Evolutionary conservation across 768 basidiomycete species (phyloP), one percentile per base, ranked within the genome.

Genomic region (Amanita muscaria): DNA sequence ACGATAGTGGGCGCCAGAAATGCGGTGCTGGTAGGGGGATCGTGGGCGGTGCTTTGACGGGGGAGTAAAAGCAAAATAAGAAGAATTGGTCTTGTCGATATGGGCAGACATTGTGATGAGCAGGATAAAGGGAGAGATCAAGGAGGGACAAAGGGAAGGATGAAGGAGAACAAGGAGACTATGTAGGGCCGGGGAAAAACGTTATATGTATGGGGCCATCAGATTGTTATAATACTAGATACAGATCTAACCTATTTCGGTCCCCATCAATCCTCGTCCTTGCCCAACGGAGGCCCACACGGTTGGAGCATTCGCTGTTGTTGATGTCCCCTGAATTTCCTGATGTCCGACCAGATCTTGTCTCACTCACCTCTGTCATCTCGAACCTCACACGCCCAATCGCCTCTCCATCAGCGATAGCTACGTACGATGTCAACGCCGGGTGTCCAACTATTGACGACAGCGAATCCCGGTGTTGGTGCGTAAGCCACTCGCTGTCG

Each of bases 391-490:
- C 37, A 11, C 96, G 69, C 7, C 88, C 96, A 44, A 83, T 78
- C n/a, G 88, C 74, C 62, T 97, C 92, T 2, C 91, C 90, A 52
- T 99, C 94, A 11, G 93, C 93, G 55, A 98, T 80, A 1, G 92
- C 82, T 36, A 97, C 71, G 59, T 85, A 99, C 2, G 88, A 88
- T 11, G 80, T 68, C 45, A 99, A 66, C 0, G 88, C 74, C 3
- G 90, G 76, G 61, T 99, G 96, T 2, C 94, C 91, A 35, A 92
- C 80, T 50, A 98, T 92, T 7, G 93, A 86, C 18, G 93, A 69
- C 49, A 89, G 68, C n/a, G 91, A 93, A 61, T 98, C 94, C 32
- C 94, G 81, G 66, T 97, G 93, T 58, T 97, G 94, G 64, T 97
- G 90, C 5, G 91, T 96, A 36, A 94, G 64, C 94, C 94, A 98